phyloP scores from a whole-genome alignment of 108 stramenopile genomes.

The Nitzschia palea region DNA sequence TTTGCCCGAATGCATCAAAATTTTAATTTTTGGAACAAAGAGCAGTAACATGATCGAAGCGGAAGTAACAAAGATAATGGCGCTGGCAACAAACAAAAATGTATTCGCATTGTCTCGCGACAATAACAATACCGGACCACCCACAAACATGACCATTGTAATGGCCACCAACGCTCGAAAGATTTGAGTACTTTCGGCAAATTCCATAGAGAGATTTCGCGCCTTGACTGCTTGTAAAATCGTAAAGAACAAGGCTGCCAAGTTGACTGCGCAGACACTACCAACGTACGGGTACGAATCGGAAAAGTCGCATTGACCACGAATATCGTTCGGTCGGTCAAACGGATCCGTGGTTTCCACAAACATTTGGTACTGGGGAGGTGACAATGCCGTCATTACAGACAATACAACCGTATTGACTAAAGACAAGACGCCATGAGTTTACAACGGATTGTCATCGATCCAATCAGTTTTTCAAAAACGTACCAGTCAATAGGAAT shows the following conservation, averaged over 20 bases:
- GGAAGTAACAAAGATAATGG: conserved; percentile 24
- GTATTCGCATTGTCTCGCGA: conserved; percentile 28
- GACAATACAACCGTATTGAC: conserved; percentile 35
- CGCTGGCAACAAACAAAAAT: conserved; percentile 18
- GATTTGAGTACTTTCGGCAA: conserved; percentile 46
- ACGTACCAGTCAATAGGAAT: conserved; percentile 15
- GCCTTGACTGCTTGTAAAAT: conserved; percentile 37
- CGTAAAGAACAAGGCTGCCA: conserved; percentile 31
- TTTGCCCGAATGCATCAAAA: not conserved
- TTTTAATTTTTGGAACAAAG: conserved; percentile 22
- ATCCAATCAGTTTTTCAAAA: conserved; percentile 27
- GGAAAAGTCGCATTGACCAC: conserved; percentile 6
- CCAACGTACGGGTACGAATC: conserved; percentile 17
- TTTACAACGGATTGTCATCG: conserved; percentile 46
- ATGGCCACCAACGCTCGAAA: conserved; percentile 30
- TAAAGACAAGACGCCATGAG: conserved; percentile 13
- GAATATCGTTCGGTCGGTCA: conserved; percentile 1
- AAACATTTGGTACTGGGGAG: conserved; percentile 12
- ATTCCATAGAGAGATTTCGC: conserved; percentile 39
- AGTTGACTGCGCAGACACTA: conserved; percentile 28
- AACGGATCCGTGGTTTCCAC: conserved; percentile 8
- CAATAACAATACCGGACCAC: conserved; percentile 27
- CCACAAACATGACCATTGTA: conserved; percentile 6
- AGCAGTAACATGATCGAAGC: conserved; percentile 12
- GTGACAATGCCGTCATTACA: conserved; percentile 39